Base-by-base conservation (phyloP, 805 yeast genomes). In the Myxozyma lipomycoides region DNA sequence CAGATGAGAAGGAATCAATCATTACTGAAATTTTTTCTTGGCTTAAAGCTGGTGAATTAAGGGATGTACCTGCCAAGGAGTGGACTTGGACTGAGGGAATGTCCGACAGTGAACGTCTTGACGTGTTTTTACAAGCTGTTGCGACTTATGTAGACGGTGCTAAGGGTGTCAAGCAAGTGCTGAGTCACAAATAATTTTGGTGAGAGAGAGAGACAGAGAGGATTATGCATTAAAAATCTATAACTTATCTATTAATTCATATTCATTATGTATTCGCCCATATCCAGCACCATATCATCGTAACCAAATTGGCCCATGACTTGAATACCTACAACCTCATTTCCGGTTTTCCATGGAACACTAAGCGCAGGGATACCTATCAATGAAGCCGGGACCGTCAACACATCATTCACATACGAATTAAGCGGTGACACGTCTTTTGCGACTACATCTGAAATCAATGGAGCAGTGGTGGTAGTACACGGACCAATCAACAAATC, bases 311-410 rank as follows among this genome's bases (percentile, higher is more conserved):
- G 98, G 1, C 90, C 95, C 63, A 83, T 77, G 1, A 93, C 59
- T 64, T 95, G 98, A 24, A 93, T 70, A 0, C 96, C 96, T 9
- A 78, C 68, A 0, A 78, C 73, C 21, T 15, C n/a, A 7, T 65
- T 52, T 1, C 68, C 67, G 1, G 68, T 66, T 1, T 61, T 63
- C 60, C 76, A 74, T 0, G 99, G 99, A 1, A 90, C 70, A 1
- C 84, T 77, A 9, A 91, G 74, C 0, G 95, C 79, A 0, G 99
- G 99, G 1, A 91, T 66, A 0, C 98, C 98, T 0, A 95, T 95
- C 51, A 95, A 68, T 1, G 95, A 89, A 37, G 93, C 85, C 0
- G 98, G 97, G 3, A 89, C 84, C 0, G 96, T 87, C 49, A 89
- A 74, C 0, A 85, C 79, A 67, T 93, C 99, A 65, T 88, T 86